Base-by-base conservation (phyloP, 768 basidiomycete species). In the Termitomyces sp. region DNA sequence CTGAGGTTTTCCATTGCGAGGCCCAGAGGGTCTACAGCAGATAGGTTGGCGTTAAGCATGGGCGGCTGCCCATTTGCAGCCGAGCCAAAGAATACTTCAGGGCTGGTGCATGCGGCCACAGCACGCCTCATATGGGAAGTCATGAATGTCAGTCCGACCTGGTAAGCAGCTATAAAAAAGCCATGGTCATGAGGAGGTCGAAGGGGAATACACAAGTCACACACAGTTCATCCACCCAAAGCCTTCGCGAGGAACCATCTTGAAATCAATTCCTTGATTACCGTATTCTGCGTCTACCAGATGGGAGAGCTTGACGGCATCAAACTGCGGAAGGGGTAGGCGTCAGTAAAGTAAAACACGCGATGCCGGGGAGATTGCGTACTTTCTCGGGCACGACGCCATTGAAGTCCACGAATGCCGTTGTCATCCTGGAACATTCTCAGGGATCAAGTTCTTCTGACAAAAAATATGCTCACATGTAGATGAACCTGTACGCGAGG, bases 221-320 rank as follows among this genome's bases (percentile, higher is more conserved):
- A 59, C 66, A 93, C 93, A 81, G 61, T 96, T 96, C 91, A 95
- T 97, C 96, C 95, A 98, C 9, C 96, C 96, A 69, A 98, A 99
- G 55, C 96, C 96, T 74, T 98, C 96, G 14, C 95, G 84, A 50
- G 95, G 95, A 44, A 98, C 91, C 83, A 95, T 87, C 76, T 95
- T 93, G 78, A 99, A 99, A 77, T 99, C 96, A 64, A 96, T 82
- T 49, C 96, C 96, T 69, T 95, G 93, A 70, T 95, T 95, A 9
- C 94, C 90, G 65, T 98, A 98, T 76, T 98, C 96, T 45, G 96
- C 97, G 68, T 96, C 95, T 6, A 99, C 95, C 47, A 98, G 81
- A 69, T 98, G 95, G 1, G 93, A 96, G 22, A 97, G 82, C 72
- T 88, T 92, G 63, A 99, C 96, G 2, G 95, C 96, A 68, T 99